Percentiles rank a stretch among this genome's conserved stretches.
These are phyloP conservation scores for Triticum dicoccoides DNA, from an alignment of 176 grass and related monocot species.

Conservation along the genomic window DNA sequence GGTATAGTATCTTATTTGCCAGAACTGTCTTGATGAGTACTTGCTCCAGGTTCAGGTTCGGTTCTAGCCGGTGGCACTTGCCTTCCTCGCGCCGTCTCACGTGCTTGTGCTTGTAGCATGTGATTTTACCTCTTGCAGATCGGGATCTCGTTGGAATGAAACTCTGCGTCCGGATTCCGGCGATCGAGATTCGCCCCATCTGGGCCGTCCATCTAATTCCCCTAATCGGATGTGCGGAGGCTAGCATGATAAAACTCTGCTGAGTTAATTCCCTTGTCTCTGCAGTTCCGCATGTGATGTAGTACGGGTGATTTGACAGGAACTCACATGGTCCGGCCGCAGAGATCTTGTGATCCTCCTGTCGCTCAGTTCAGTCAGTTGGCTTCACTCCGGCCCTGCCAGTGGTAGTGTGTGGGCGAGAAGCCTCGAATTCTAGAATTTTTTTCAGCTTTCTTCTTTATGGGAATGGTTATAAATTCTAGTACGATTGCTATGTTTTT, in stretches of 20 bases:
- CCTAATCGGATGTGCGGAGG: not conserved
- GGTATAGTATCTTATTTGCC: not conserved
- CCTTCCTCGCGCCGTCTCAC: not conserved
- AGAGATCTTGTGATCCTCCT: not conserved
- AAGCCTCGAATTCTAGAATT: not conserved
- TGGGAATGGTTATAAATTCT: not conserved
- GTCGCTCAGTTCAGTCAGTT: not conserved
- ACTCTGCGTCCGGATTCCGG: not conserved
- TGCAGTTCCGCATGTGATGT: not conserved
- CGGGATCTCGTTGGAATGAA: no score
- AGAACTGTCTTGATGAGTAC: not conserved
- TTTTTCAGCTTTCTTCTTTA: not conserved
- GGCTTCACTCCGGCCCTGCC: not conserved
- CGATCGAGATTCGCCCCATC: not conserved
- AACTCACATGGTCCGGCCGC: not conserved
- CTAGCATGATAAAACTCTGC: not conserved
- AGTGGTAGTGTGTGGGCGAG: not conserved
- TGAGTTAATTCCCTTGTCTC: not conserved
- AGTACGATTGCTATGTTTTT: not conserved
- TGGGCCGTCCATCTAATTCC: no score
- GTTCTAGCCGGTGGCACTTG: not conserved
- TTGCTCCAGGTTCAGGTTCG: not conserved
- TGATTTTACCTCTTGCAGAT: no score
- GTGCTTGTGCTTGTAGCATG: not conserved
- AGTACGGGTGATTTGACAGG: not conserved